phyloP scores from a whole-genome alignment of 192 early-diverging fungal genomes.

The Coemansia sp. region DNA sequence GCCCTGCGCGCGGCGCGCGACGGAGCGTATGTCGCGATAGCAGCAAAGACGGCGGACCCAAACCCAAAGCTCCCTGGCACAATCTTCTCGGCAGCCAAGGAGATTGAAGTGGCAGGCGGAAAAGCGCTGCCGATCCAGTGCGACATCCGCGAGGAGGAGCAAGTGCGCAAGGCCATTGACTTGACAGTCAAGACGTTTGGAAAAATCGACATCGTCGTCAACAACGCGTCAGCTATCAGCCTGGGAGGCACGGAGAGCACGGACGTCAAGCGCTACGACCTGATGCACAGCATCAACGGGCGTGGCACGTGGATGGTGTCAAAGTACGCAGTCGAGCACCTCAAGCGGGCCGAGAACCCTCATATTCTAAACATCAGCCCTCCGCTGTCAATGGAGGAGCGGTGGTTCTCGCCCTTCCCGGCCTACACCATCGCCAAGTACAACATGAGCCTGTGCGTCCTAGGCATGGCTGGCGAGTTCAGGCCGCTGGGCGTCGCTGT shows the following conservation, averaged over 20 bases:
- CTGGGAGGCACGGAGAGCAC: constrained; percentile 65
- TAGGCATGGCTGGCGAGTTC: constrained; percentile 76
- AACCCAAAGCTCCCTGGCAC: constrained; percentile 82
- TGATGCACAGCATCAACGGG: constrained; percentile 79
- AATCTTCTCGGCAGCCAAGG: constrained; percentile 76
- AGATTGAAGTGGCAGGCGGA: constrained; percentile 73
- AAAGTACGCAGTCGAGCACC: constrained; percentile 65
- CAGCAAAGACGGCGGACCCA: constrained; percentile 74
- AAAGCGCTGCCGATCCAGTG: constrained; percentile 77
- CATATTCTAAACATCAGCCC: constrained; percentile 75
- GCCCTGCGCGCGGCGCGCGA: constrained; percentile 67
- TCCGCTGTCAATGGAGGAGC: constrained; percentile 69
- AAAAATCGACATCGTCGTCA: constrained; percentile 82
- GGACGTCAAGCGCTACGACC: constrained; percentile 65
- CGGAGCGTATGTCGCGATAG: constrained; percentile 71
- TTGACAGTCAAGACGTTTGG: constrained; percentile 71
- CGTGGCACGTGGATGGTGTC: constrained; percentile 81
- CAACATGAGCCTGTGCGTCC: constrained; percentile 75
- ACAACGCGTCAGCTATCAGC: constrained; percentile 77
- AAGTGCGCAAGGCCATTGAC: constrained; percentile 69
- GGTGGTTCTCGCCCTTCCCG: constrained; percentile 71
- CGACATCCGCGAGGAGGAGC: constrained; percentile 81
- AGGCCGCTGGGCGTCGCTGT: constrained; percentile 67
- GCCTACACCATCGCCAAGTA: constrained; percentile 73
- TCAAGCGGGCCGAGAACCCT: constrained; percentile 71